A percentile compares a stretch with the other conserved stretches of the same genome.
These are phyloP conservation scores for Misopates orontium DNA, from an alignment of 257 asterid species.

Conservation along the genomic window DNA sequence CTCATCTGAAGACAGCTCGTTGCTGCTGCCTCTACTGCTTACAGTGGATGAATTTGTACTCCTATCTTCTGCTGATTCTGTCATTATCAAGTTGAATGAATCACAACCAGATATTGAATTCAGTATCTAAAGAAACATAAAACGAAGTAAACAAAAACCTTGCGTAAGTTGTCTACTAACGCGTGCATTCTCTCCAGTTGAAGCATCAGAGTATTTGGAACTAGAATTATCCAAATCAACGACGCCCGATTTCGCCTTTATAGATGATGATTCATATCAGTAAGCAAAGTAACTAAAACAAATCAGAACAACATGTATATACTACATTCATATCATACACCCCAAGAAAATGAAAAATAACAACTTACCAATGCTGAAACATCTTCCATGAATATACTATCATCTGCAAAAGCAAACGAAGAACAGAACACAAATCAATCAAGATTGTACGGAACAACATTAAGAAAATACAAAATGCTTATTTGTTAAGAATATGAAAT, in stretches of 20 bases:
- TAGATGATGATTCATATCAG: conserved; percentile 21
- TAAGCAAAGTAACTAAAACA: conserved; percentile 14
- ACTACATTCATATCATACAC: background rate
- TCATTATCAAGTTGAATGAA: conserved; percentile 12
- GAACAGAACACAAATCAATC: conserved; percentile 12
- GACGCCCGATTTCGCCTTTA: background rate
- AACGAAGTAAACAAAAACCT: conserved; percentile 45
- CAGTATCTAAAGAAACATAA: conserved; percentile 1
- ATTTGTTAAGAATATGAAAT: background rate
- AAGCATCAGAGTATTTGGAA: background rate
- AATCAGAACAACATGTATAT: conserved; percentile 24
- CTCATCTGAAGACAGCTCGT: conserved; percentile 33
- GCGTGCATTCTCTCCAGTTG: conserved; percentile 25
- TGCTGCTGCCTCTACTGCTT: conserved; percentile 18
- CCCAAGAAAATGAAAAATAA: conserved; percentile 17
- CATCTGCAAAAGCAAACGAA: conserved; percentile 46
- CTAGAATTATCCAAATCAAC: conserved; percentile 9
- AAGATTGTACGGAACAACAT: background rate
- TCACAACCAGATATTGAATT: conserved; percentile 5
- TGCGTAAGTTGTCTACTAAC: conserved; percentile 54
- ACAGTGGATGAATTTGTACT: conserved; percentile 29
- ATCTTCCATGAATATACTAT: conserved; percentile 57
- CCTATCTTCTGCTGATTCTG: conserved; percentile 43
- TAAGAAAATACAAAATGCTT: background rate
- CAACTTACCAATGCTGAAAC: conserved; percentile 71